Base-by-base conservation (phyloP, 2,329 filamentous ascomycete genomes). In the Clarireedia monteithiana region DNA sequence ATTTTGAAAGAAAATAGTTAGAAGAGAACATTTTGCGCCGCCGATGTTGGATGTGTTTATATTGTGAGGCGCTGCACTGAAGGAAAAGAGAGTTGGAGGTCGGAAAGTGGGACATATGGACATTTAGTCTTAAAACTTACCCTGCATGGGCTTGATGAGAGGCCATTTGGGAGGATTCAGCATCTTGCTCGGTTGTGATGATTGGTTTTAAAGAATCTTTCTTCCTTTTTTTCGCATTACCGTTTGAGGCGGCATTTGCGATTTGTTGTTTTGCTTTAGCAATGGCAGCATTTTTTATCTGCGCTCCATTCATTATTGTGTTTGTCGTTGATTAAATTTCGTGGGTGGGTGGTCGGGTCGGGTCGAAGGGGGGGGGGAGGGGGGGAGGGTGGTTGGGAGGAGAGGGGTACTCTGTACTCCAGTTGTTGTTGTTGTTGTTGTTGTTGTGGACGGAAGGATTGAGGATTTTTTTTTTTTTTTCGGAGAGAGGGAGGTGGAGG, bases 181-280 rank as follows among this genome's bases (percentile, higher is more conserved):
- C 64, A 62, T 67, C 67, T 59, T 68, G 76, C 67, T 70, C 75
- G 70, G 76, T 79, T 55, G 79, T 82, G 69, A 82, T 81, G 65
- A 83, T 82, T 66, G 79, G 80, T 71, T 82, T 81, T 67, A 82
- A 70, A 64, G 80, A 48, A 26, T 56, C 75, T 72, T 82, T 82
- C 71, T 79, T 75, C 60, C 78, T 73, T 75, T 83, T 83, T 74
- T 81, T 82, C 63, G 72, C 74, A 67, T 73, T 77, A 58, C 73
- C 74, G 70, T 77, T 68, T 50, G 65, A 77, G 53, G 75, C 27
- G 27, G 27, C 62, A 45, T 56, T 46, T 47, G 60, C 59, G 39
- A 77, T 77, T 59, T 78, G 77, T 66, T 78, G 74, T 69, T 82
- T 82, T 53, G 79, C 79, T 71, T 82, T 82, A 70, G 79, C 76